A percentile compares a stretch with the other conserved stretches of the same genome.
Evolutionary conservation across 495 filamentous ascomycete species (phyloP).

Genomic region (Opeltia flavorubescens): DNA sequence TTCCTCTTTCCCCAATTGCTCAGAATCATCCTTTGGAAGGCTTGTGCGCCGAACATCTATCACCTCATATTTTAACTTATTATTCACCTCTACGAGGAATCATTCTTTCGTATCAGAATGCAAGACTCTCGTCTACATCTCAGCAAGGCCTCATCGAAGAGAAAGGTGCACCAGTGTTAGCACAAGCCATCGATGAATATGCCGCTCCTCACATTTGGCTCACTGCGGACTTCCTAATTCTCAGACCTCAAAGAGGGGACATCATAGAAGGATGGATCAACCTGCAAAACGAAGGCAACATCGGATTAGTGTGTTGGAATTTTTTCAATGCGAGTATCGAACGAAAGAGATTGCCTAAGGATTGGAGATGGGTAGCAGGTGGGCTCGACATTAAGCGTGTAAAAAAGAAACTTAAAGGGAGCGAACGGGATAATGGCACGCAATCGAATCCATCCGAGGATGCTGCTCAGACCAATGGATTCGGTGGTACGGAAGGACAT

Average conservation of each 20-base stretch:
- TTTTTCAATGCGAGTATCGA: constrained; percentile 62
- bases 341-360: constrained; percentile 45
- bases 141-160: constrained; percentile 20
- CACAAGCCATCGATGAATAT: constrained; percentile 50
- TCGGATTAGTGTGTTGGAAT: constrained; percentile 60
- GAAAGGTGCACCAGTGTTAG: constrained; percentile 29
- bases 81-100: constrained; percentile 57
- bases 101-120: constrained; percentile 55
- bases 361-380: constrained; percentile 47
- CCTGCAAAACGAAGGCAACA: constrained; percentile 55
- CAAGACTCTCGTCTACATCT: constrained; percentile 17
- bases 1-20: constrained; percentile 55
- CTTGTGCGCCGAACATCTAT: constrained; percentile 58
- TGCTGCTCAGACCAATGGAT: constrained; percentile 23
- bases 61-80: constrained; percentile 61
- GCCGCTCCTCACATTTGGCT: constrained; percentile 54
- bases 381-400: constrained; percentile 5
- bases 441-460: constrained; percentile 8
- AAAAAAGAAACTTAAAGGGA: constrained; percentile 9
- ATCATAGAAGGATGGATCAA: constrained; percentile 54
- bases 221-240: constrained; percentile 58
- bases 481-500: constrained; percentile 32
- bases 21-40: constrained; percentile 48
- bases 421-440: constrained; percentile 12
- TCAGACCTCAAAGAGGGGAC: constrained; percentile 44